These are phyloP conservation scores for Plectranthus barbatus DNA, from an alignment of 257 asterid genomes.

Conservation along the genomic window DNA sequence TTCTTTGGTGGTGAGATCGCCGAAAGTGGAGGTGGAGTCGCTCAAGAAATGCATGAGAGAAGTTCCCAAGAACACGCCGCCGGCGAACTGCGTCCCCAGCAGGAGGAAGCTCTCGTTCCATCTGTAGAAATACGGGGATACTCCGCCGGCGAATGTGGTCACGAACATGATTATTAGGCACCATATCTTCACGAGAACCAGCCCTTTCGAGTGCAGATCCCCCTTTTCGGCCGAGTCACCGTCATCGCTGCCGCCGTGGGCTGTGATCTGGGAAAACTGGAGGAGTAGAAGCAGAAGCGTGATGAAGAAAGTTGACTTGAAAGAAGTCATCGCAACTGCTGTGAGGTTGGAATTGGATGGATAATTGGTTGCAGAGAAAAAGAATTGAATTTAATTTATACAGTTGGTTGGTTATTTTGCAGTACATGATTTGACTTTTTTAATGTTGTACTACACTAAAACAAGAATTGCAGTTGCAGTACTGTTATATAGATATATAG, in stretches of 20 bases:
- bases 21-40: constrained; percentile 45
- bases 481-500: no score
- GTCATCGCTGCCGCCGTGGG: constrained; percentile 48
- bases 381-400: background rate
- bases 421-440: constrained; percentile 30
- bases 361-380: background rate
- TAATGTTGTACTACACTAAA: constrained; percentile 17
- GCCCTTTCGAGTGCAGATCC: constrained; percentile 30
- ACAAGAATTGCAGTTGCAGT: background rate
- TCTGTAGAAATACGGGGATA: constrained; percentile 67
- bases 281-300: constrained; percentile 21
- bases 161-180: constrained; percentile 57
- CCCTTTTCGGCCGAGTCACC: background rate
- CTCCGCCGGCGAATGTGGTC: constrained; percentile 63
- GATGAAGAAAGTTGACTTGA: constrained; percentile 45
- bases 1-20: constrained; percentile 30
- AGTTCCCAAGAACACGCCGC: constrained; percentile 84
- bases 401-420: background rate
- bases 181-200: constrained; percentile 63
- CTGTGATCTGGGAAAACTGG: constrained; percentile 23
- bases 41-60: constrained; percentile 82
- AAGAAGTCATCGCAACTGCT: constrained; percentile 17
- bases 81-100: constrained; percentile 81
- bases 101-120: constrained; percentile 80
- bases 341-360: background rate